Base-by-base conservation (phyloP, 2,329 filamentous ascomycete genomes). In the Lachnellula suecica region DNA sequence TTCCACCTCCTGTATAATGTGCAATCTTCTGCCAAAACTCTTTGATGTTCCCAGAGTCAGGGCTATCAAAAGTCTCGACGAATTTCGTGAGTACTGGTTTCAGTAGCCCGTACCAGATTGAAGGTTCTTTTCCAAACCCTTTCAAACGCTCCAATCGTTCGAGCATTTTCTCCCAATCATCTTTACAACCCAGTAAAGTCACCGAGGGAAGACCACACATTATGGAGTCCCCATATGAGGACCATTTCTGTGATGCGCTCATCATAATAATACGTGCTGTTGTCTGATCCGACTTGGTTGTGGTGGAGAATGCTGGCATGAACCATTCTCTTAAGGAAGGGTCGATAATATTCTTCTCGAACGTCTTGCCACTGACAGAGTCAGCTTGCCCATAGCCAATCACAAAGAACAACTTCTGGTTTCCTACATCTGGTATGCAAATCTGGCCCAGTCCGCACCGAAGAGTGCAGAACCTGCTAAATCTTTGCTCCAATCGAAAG, bases 221-320 rank as follows among this genome's bases (percentile, higher is more conserved):
- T 0, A 68, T 51, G 0, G 13, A 41, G 10, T 59, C 57, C 1
- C 4, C 51, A 56, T 72, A 76, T 0, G 43, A 49, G 52, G 81
- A 82, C 56, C 79, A 82, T 19, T 72, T 69, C 58, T 79, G 72
- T 67, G 80, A 63, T 0, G 72, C 64, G 2, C 73, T 75, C 77
- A 82, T 81, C 67, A 82, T 75, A 2, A 79, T 43, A 3, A 81
- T 66, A 0, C 72, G 65, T 0, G 74, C 74, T 2, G 74, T 68
- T 0, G 73, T 63, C 5, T 60, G 60, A 59, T 83, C 79, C 0
- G 59, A 59, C 2, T 68, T 53, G 0, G 70, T 75, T 0, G 79
- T 82, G 0, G 79, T 84, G 4, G 67, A 72, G 57, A 82, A 83
- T 2, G 64, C 54, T 0, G 79, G 80, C 58, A 81, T 68, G 15